Base-by-base conservation (phyloP, 2,329 filamentous ascomycete species). In the Botrytis pseudocinerea region DNA sequence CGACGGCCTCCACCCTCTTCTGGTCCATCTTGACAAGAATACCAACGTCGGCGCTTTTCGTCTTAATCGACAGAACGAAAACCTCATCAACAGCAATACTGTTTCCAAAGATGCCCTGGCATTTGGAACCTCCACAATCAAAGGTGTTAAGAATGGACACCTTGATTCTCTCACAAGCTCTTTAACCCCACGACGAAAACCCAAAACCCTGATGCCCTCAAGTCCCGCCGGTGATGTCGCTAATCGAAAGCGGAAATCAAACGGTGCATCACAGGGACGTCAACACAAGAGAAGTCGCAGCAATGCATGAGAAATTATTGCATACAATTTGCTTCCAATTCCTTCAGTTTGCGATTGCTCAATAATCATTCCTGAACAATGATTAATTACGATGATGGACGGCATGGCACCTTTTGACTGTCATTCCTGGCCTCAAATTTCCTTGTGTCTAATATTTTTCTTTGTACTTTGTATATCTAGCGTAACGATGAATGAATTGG, bases 11-110 rank as follows among this genome's bases (percentile, higher is more conserved):
- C 80, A 89, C 74, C 85, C 86, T 40, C 85, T 91, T 71, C 83
- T 92, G n/a, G 86, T 87, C 71, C 90, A 92, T 76, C 89, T 94
- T 57, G 90, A 92, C 78, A 63, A 65, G 20, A 88, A 70, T 51
- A 88, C 90, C 73, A 89, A 91, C 22, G 92, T 96, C 51, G 92
- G 92, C 54, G 92, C 93, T 1, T 97, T 96, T 85, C 92, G 81
- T 81, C 89, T 85, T 76, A 91, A 88, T 81, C 90, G 88, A 80
- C 89, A 87, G 79, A 81, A 84, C 75, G 83, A 88, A 79, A 82
- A 86, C 78, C 80, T 85, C 74, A 78, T 85, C 79, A 82, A 85
- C 78, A 83, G 85, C 76, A 90, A 87, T 80, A 87, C 89, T 78
- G 88, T 87, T 35, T 90, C 88, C 54, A 83, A 87, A 73, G 87